Conservation (phyloP, 352 stramenopile species). For the Globisporangium middletonii region DNA sequence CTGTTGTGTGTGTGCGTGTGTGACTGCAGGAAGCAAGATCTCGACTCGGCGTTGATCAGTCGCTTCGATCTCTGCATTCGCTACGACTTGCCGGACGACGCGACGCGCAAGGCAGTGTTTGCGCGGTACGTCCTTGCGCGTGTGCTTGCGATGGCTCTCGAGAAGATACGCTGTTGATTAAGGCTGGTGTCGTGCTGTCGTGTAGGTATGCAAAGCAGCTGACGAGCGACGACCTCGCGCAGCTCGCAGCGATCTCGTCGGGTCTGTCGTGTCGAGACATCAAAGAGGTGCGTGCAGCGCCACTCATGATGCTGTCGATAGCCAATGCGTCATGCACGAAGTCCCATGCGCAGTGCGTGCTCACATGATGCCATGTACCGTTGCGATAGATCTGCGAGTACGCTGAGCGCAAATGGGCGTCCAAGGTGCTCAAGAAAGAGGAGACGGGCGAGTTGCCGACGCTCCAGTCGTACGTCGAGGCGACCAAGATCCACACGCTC, state of each 20-base stretch:
- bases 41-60: conserved; percentile 90
- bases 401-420: conserved; percentile 90
- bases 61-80: conserved; percentile 91
- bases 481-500: conserved; percentile 58
- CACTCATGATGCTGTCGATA: neutral
- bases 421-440: conserved; percentile 84
- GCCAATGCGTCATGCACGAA: neutral
- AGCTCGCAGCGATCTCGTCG: conserved; percentile 70
- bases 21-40: conserved; percentile 82
- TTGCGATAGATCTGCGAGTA: conserved; percentile 85
- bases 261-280: conserved; percentile 93
- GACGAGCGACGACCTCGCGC: conserved; percentile 50
- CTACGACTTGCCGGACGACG: conserved; percentile 86
- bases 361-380: neutral
- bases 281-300: conserved; percentile 72
- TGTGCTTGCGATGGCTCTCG: too few species aligned
- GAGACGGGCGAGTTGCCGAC: conserved; percentile 65
- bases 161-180: neutral
- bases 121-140: conserved; percentile 36
- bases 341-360: too few species aligned
- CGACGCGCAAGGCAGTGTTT: conserved; percentile 85
- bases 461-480: conserved; percentile 64
- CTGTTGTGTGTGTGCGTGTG: neutral
- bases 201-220: conserved; percentile 89
- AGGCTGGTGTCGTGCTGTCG: too few species aligned